phyloP scores from a whole-genome alignment of 495 filamentous ascomycete genomes.

The Daldinia loculata region DNA sequence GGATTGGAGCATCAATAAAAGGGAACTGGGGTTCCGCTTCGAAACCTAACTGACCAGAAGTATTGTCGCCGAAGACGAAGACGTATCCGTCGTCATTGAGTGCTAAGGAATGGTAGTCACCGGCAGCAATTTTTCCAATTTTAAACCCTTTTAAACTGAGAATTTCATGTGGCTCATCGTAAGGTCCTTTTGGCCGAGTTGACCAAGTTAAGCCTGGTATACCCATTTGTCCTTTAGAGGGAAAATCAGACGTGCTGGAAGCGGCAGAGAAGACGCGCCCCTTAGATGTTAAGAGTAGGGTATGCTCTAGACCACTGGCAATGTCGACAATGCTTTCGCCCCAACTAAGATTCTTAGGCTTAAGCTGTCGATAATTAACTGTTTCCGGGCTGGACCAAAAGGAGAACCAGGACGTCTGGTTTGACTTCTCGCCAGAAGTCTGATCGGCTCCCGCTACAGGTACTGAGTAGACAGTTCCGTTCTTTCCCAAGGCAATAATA shows the following conservation, averaged over 20 bases:
- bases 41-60: constrained; percentile 84
- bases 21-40: constrained; percentile 67
- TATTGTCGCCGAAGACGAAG: constrained; percentile 93
- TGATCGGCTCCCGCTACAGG: constrained; percentile 81
- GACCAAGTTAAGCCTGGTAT: constrained; percentile 82
- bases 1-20: constrained; percentile 72
- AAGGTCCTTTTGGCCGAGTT: constrained; percentile 78
- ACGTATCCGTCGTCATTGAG: constrained; percentile 76
- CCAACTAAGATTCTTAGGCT: constrained; percentile 71
- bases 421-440: constrained; percentile 62
- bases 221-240: constrained; percentile 85
- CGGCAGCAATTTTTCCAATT: constrained; percentile 77
- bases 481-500: constrained; percentile 78
- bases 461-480: constrained; percentile 86
- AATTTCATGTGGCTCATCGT: constrained; percentile 79
- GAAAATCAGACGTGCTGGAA: constrained; percentile 77
- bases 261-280: constrained; percentile 89
- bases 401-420: constrained; percentile 72
- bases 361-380: constrained; percentile 72
- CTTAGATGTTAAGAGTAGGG: constrained; percentile 81
- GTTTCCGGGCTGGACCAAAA: constrained; percentile 69
- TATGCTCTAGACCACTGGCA: constrained; percentile 81
- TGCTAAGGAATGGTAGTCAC: constrained; percentile 86
- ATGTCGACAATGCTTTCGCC: constrained; percentile 79
- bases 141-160: constrained; percentile 60